phyloP scores from a whole-genome alignment of 108 stramenopile species.

The Nannochloropsis granulata region DNA sequence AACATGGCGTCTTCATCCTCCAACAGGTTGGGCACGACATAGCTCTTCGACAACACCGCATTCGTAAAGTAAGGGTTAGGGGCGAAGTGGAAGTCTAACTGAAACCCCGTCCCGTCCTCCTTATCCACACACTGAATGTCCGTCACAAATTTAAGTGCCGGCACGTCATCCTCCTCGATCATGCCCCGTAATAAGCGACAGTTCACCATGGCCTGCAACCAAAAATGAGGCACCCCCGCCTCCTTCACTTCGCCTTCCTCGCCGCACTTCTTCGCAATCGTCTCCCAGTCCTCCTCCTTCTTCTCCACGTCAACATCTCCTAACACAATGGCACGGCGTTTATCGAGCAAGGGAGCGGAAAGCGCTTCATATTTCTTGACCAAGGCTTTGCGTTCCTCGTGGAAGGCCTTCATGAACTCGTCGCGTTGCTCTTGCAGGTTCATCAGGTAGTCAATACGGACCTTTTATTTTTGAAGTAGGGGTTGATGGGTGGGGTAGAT shows the following conservation, averaged over 20 bases:
- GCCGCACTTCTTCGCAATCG: background rate
- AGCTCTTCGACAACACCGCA: slow-evolving; percentile 58
- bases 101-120: slow-evolving; percentile 65
- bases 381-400: background rate
- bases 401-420: background rate
- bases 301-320: background rate
- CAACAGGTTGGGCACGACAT: slow-evolving; percentile 72
- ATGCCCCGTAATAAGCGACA: slow-evolving; percentile 9
- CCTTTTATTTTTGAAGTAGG: too few relatives aligned
- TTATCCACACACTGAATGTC: slow-evolving; percentile 31
- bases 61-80: slow-evolving; percentile 74
- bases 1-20: slow-evolving; percentile 77
- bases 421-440: background rate
- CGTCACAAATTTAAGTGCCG: background rate
- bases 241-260: background rate
- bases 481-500: too few relatives aligned
- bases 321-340: background rate
- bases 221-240: slow-evolving; percentile 16
- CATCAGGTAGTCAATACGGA: background rate
- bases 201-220: slow-evolving; percentile 23
- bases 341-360: background rate
- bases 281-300: background rate
- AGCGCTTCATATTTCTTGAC: background rate
- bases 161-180: slow-evolving; percentile 1
- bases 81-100: slow-evolving; percentile 60